Evolutionary conservation across 371 early-diverging fungal species (phyloP).

Genomic region (Saksenaea oblongispora): DNA sequence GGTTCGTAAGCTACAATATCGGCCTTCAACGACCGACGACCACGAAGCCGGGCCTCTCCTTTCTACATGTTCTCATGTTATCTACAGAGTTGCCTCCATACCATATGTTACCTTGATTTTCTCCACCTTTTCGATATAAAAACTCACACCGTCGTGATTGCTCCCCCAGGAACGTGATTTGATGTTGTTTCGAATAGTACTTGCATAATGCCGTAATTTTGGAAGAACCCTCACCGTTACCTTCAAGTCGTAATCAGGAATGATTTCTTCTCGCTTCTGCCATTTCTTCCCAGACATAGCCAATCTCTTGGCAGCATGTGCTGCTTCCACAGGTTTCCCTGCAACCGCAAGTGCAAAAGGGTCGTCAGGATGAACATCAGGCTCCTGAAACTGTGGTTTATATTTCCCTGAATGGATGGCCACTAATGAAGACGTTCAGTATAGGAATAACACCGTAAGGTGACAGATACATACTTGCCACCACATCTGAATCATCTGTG

Average conservation of each 20-base stretch:
- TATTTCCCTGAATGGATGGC: constrained; percentile 48
- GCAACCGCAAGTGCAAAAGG: constrained; percentile 32
- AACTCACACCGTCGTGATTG: constrained; percentile 77
- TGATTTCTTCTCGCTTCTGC: constrained; percentile 1
- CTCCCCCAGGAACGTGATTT: constrained; percentile 71
- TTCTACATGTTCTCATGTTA: constrained; percentile 7
- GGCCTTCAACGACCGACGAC: constrained; percentile 23
- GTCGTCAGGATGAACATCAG: constrained; percentile 27
- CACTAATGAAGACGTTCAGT: constrained; percentile 20
- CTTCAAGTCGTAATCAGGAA: constrained; percentile 60
- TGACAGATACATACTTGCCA: constrained; percentile 60
- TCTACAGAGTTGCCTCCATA: background rate
- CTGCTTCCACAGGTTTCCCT: constrained; percentile 26
- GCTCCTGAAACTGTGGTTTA: constrained; percentile 22
- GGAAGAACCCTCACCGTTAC: constrained; percentile 79
- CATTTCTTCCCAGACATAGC: constrained; percentile 22
- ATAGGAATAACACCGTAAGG: background rate
- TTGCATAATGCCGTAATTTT: constrained; percentile 67
- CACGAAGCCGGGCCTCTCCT: constrained; percentile 30
- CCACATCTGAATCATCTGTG: constrained; percentile 87
- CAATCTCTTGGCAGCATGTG: constrained; percentile 19
- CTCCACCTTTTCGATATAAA: constrained; percentile 67
- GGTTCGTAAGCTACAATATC: constrained; percentile 25
- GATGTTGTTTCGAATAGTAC: constrained; percentile 63
- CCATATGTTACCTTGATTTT: constrained; percentile 28